Percentiles rank a stretch among this genome's conserved stretches.
Conservation (phyloP, 139 green algal genomes). For the Choricystis sp. region DNA sequence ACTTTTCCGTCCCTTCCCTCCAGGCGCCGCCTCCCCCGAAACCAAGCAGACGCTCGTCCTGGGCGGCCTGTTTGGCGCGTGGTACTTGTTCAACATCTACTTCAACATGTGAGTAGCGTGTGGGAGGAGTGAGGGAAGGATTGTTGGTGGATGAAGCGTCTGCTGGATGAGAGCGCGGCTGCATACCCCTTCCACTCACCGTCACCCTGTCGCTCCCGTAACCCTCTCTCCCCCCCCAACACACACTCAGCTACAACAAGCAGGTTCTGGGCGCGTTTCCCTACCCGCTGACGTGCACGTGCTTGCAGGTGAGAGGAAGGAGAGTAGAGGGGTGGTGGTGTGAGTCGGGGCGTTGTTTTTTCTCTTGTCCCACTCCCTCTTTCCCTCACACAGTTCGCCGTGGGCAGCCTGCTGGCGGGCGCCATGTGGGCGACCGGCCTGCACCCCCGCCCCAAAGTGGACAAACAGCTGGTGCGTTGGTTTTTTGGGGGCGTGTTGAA, state of each 20-base stretch:
- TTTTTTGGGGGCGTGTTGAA: background rate
- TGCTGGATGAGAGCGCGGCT: background rate
- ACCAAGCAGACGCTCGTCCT: slow-evolving; percentile 49
- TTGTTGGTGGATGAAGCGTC: background rate
- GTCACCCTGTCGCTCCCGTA: background rate
- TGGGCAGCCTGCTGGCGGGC: slow-evolving; percentile 47
- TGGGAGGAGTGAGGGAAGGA: background rate
- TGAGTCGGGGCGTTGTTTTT: too few species aligned
- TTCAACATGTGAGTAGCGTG: slow-evolving; percentile 86
- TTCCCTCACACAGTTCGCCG: too few species aligned
- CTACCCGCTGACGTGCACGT: slow-evolving; percentile 73
- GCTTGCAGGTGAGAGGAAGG: too few species aligned
- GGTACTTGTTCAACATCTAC: slow-evolving; percentile 94
- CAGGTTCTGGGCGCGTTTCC: slow-evolving; percentile 73
- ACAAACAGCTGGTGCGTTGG: slow-evolving; percentile 19
- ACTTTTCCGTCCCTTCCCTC: too few species aligned
- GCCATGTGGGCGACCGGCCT: slow-evolving; percentile 53
- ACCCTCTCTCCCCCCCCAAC: background rate
- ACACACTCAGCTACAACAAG: slow-evolving; percentile 67
- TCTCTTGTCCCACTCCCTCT: too few species aligned
- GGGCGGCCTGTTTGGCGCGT: slow-evolving; percentile 67
- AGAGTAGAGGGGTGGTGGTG: too few species aligned
- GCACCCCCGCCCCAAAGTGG: slow-evolving; percentile 43
- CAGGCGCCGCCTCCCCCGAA: too few species aligned
- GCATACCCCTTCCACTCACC: background rate